Evolutionary conservation across 176 grass and related monocot species (phyloP).

Genomic region (Bothriochloa decipiens): DNA sequence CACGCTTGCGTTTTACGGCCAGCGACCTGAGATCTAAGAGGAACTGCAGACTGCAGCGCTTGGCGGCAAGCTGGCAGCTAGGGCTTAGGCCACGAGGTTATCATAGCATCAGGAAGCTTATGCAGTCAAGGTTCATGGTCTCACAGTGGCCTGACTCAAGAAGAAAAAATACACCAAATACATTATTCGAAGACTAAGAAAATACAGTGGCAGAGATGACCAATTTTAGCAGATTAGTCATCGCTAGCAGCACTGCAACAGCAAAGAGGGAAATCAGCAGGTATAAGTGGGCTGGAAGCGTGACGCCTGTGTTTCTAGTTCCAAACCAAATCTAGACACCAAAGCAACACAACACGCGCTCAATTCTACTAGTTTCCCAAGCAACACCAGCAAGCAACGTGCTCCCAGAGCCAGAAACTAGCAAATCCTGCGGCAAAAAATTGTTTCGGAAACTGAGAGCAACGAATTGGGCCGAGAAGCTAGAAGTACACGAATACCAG

Average conservation of each 20-base stretch:
- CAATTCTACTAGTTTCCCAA: background rate
- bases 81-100: background rate
- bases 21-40: background rate
- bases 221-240: background rate
- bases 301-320: background rate
- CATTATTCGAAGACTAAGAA: background rate
- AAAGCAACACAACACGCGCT: constrained; percentile 9
- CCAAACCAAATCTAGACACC: constrained; percentile 3
- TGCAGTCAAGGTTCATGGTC: background rate
- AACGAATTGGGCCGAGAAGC: constrained; percentile 23
- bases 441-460: background rate
- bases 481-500: constrained; percentile 7
- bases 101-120: background rate
- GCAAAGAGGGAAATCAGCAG: background rate
- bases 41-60: background rate
- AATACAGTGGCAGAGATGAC: background rate
- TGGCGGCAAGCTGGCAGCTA: background rate
- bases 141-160: background rate
- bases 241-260: background rate
- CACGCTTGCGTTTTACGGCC: background rate
- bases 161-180: background rate
- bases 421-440: background rate
- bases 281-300: background rate
- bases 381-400: background rate
- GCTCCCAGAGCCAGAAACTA: constrained; percentile 21